phyloP scores from a whole-genome alignment of 1,139 yeast species.

The Taphrina sp. region DNA sequence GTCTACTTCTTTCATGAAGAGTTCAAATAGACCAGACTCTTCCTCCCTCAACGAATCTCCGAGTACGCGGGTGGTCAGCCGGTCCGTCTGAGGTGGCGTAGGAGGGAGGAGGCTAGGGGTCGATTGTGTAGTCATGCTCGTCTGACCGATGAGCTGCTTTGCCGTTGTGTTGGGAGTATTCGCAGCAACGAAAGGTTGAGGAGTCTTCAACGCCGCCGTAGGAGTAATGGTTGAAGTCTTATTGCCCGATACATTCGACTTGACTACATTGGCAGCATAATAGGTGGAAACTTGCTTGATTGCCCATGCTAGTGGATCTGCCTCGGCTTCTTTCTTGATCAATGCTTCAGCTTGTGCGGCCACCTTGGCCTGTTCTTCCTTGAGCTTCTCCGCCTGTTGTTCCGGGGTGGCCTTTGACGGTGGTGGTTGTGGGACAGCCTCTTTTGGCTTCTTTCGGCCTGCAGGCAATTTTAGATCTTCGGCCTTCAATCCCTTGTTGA shows the following conservation, averaged over 20 bases:
- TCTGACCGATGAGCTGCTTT: conserved; percentile 1
- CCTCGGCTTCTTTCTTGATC: conserved; percentile 27
- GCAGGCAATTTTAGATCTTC: conserved; percentile 30
- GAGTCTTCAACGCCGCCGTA: conserved; percentile 10
- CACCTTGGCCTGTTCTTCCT: conserved; percentile 9
- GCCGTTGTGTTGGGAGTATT: conserved; percentile 22
- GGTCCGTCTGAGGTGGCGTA: conserved; percentile 24
- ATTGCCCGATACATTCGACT: neutral
- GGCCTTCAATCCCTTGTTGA: conserved; percentile 25
- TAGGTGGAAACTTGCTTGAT: conserved; percentile 23
- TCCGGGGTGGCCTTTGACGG: neutral
- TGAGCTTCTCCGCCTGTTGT: conserved; percentile 11
- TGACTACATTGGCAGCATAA: neutral
- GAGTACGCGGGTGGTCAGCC: conserved; percentile 20
- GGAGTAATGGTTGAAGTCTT: conserved; percentile 18
- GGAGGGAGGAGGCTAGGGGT: neutral
- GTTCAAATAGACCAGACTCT: conserved; percentile 9
- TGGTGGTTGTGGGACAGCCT: neutral
- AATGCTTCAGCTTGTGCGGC: conserved; percentile 24
- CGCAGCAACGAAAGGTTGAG: conserved; percentile 21
- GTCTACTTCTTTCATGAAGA: neutral
- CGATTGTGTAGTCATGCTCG: neutral
- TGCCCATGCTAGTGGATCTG: conserved; percentile 31
- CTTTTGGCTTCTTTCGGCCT: conserved; percentile 15
- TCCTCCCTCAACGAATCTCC: conserved; percentile 1